Evolutionary conservation across 495 filamentous ascomycete species (phyloP), one percentile per base, ranked within the genome.

Genomic region (Penicillium roqueforti): DNA sequence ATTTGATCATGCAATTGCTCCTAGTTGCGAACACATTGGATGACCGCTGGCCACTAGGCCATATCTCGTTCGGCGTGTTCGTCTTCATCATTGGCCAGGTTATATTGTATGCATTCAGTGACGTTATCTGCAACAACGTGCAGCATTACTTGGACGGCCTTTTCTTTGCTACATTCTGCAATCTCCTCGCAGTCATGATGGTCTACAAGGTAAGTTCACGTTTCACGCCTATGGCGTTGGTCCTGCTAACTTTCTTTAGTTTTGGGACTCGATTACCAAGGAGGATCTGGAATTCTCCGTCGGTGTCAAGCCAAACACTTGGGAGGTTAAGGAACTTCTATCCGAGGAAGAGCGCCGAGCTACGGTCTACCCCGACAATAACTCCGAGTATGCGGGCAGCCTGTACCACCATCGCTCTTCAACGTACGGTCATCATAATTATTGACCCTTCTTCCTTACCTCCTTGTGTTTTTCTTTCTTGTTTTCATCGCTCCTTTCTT

Each of bases 241-340:
- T 25, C 50, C 48, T 53, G 44, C 53, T 61, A 48, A 47, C 29
- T 50, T n/a, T 19, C 46, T 31, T 32, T 55, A 92, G 91, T 97
- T 95, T 78, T 99, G 93, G 93, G 93, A 99, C 68, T 97, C 92
- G 23, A 97, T 99, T 73, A 99, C 93, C 43, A 91, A 87, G 64
- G 93, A 97, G 76, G 93, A 99, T 67, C 83, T 99, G 51, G 93
- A 99, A 69, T 99, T 99, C 74, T 93, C 88, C 46, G 93, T 99
- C 32, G 92, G 93, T 47, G 88, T 87, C 47, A 91, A 95, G 69
- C 84, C 87, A 63, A 95, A 96, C 68, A 96, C 92, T 64, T 99
- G 95, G 93, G 93, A 99, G 72, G 88, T 99, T 57, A 99, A 99
- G 71, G 92, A 97, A 55, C 79, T 88, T 14, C 75, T 96, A 10